Conservation (phyloP, 2,329 filamentous ascomycete genomes). For the Talaromyces sp. region DNA sequence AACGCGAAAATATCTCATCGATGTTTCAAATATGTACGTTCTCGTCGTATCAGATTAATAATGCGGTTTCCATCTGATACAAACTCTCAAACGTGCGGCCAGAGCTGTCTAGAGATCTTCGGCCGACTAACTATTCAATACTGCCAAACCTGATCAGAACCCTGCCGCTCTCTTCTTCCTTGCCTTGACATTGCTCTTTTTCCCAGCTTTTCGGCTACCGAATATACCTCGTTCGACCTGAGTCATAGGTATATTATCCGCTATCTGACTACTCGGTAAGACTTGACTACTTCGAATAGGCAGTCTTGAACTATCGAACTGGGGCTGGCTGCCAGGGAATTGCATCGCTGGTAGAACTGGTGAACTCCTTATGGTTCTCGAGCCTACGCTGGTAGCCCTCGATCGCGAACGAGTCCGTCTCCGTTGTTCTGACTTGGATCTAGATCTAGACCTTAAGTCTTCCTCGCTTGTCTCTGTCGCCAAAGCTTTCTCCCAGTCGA, state of each 20-base stretch:
- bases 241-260: constrained; percentile 35
- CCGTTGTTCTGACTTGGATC: constrained; percentile 17
- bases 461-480: constrained; percentile 21
- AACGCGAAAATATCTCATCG: constrained; percentile 6
- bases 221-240: constrained; percentile 37
- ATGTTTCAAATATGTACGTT: neutral
- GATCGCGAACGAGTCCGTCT: constrained; percentile 25
- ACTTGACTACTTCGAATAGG: constrained; percentile 17
- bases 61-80: neutral
- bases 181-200: constrained; percentile 25
- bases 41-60: neutral
- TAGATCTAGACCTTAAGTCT: constrained; percentile 11
- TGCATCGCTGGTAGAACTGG: constrained; percentile 23
- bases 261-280: constrained; percentile 30
- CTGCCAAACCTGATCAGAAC: constrained; percentile 25
- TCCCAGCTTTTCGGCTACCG: constrained; percentile 30
- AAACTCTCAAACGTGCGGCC: neutral
- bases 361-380: constrained; percentile 20
- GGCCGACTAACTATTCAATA: neutral
- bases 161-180: constrained; percentile 38
- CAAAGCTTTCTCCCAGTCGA: constrained; percentile 30
- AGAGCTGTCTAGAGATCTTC: neutral
- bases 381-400: constrained; percentile 15
- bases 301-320: constrained; percentile 17
- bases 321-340: constrained; percentile 32